phyloP scores from a whole-genome alignment of 2,329 filamentous ascomycete genomes.

The Penicillium sp. region DNA sequence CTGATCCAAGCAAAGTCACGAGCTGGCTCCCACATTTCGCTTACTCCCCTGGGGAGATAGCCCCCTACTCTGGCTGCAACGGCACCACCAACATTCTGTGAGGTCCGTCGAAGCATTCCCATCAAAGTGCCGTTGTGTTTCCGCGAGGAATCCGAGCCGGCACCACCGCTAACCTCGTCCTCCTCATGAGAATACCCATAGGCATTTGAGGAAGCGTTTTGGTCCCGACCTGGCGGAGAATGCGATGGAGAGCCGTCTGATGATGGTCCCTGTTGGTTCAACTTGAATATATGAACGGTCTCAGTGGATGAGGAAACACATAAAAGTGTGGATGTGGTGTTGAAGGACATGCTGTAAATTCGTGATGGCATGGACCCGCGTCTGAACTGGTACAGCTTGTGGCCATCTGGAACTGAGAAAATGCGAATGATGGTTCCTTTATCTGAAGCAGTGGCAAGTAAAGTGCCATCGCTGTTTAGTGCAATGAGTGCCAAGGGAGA shows the following conservation, averaged over 20 bases:
- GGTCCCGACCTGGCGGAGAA: constrained; percentile 27
- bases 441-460: constrained; percentile 92
- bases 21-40: constrained; percentile 95
- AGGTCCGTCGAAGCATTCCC: constrained; percentile 89
- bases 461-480: constrained; percentile 85
- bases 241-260: constrained; percentile 30
- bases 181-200: constrained; percentile 29
- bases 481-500: constrained; percentile 87
- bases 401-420: constrained; percentile 84
- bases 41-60: constrained; percentile 88
- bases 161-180: constrained; percentile 34
- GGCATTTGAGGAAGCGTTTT: constrained; percentile 27
- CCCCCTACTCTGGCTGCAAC: constrained; percentile 87
- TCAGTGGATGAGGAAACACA: constrained; percentile 96
- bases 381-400: constrained; percentile 94
- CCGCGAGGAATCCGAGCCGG: constrained; percentile 39
- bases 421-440: constrained; percentile 97
- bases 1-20: constrained; percentile 97
- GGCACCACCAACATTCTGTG: constrained; percentile 85
- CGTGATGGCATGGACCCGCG: constrained; percentile 92
- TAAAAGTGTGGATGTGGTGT: constrained; percentile 85
- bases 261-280: constrained; percentile 50
- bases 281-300: constrained; percentile 92
- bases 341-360: constrained; percentile 99
- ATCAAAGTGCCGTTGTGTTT: constrained; percentile 74